Evolutionary conservation across 208 protist genomes (phyloP), one percentile per base, ranked within the genome.

Genomic region (Trypanosomatidae sp.): DNA sequence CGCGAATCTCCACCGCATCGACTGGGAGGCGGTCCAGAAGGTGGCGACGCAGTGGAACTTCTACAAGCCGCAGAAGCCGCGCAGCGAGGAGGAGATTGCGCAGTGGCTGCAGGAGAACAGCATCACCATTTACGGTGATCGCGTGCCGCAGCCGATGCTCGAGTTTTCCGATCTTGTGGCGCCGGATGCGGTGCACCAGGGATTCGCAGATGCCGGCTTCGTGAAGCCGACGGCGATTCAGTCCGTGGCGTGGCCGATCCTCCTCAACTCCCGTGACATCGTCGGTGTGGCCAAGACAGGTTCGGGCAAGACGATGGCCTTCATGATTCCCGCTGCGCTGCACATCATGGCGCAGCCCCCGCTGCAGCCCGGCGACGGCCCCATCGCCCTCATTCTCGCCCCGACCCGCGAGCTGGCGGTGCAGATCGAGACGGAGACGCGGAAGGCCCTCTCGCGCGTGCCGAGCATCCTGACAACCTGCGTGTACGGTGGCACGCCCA

Each of bases 231-330:
- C 93, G 9, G 68, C 91, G 10, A 98, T 99, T 78, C 95, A 99
- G 87, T 86, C 84, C n/a, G 77, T 95, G 19, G 66, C 93, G n/a
- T 95, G 94, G 84, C 94, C 95, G 15, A 86, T 94, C 69, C 72
- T 96, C 10, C 82, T 99, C 19, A 91, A 91, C 78, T 87, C 87
- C 30, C 85, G 84, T 73, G 94, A 98, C 73, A 75, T 98, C 22
- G 88, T 98, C 28, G 94, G 87, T 43, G 84, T 98, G 53, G 93
- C 97, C 28, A 80, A 92, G 68, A 98, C 95, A 28, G 95, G 95
- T 47, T 91, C 79, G 33, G 95, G 95, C 46, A 97, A 98, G 88
- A 98, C 97, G 36, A 93, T 98, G 81, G 91, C 88, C 9, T 98
- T 98, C 84, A 95, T 95, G 79, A 87, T 98, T 36, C 95, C 97